Evolutionary conservation across 2,329 filamentous ascomycete species (phyloP), one percentile per base, ranked within the genome.

Genomic region (Sporothrix variecibatus): DNA sequence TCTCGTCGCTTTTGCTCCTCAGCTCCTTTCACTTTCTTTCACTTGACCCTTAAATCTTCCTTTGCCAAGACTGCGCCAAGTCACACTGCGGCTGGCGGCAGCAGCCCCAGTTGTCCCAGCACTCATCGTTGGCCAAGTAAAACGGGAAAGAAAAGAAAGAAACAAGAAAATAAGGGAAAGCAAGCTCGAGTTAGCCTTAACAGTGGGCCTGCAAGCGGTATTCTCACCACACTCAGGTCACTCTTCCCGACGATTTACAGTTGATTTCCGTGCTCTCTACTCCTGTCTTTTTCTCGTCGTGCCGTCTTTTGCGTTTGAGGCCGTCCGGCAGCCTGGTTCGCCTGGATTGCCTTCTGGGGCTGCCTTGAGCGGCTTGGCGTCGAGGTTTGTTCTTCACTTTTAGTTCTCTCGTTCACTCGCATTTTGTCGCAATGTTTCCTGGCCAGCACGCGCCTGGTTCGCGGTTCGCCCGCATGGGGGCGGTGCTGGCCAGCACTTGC

Each of bases 401-500:
- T 26, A 28, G 34, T 23, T 15, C 20, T 26, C 8, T 40, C 31
- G 34, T 34, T 60, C 12, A 12, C 23, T 15, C 11, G 3, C 38
- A 8, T 58, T 17, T 5, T 23, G 9, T 23, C n/a, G 9, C n/a
- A 23, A 43, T 12, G 20, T 5, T 12, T 43, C 34, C 60, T 43
- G 5, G 8, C 34, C 60, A 58, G 53, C 53, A 23, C 60, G 60
- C 58, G 60, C 60, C 58, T 40, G 31, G 31, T 23, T 40, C 28
- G 60, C 31, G 58, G 58, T 62, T 62, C 15, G 58, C 58, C 58
- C 60, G 34, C 60, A 64, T 40, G 60, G 60, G 34, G 60, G 60
- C 60, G 60, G 60, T 64, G 58, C 58, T 23, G n/a, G 49, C 49
- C 58, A 64, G 31, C 60, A 23, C 34, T 40, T 31, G 26, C 26